Base-by-base conservation (phyloP, 78 protist genomes). In the Polysphondylium violaceum region DNA sequence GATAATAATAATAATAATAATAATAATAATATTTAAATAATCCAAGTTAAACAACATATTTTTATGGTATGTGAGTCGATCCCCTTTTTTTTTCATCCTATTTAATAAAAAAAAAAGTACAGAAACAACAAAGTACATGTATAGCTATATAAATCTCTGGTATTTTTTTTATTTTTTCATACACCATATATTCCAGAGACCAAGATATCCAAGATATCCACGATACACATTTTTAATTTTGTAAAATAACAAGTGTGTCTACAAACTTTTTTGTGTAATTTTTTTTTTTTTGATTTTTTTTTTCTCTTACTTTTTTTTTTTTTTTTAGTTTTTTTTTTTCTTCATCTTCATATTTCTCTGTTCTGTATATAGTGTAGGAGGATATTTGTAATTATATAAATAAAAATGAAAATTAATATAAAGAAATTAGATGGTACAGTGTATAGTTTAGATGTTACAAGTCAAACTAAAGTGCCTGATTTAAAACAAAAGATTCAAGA, bases 391-490 rank as follows among this genome's bases (percentile, higher is more conserved):
- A n/a, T n/a, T n/a, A 68, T n/a, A 7, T 33, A 29, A 44, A 77
- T 17, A 27, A 65, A 81, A 1, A 43, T 81, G 17, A 65, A 81
- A 21, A 56, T 81, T n/a, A 65, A 81, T 55, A 55, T 81, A 36
- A 81, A 81, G 41, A 65, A 81, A 56, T 43, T 81, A 25, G 89
- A 81, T 50, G 89, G 89, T 56, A 43, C 55, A 17, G 69, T 55
- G 6, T 81, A 50, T 69, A 31, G 19, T 56, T 25, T 81, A 1
- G 50, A 23, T 23, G 67, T 68, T 36, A 41, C 76, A 17, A 55
- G 8, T 12, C 44, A 40, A 41, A 56, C 73, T 17, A 81, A 31
- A 27, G 59, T 76, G 14, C 55, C 72, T 25, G 86, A 76, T 40
- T 33, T 81, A 1, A 81, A 56, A 68, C n/a, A 68, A 56, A 27